phyloP scores from a whole-genome alignment of 257 asterid species.

The Paulownia fortunei region DNA sequence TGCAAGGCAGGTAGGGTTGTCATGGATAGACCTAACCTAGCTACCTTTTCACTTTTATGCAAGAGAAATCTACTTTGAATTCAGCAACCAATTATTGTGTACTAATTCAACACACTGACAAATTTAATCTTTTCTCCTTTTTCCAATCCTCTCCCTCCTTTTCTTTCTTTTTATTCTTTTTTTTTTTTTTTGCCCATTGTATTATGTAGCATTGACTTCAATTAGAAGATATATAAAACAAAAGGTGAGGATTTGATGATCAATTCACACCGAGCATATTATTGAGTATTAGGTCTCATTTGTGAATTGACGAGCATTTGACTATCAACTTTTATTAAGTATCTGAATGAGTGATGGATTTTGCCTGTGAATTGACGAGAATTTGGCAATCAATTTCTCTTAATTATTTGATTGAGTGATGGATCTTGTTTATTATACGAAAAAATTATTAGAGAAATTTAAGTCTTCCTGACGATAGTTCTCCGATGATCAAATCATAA shows the following conservation, averaged over 20 bases:
- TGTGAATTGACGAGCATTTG: no score
- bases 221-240: not conserved
- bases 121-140: conserved; percentile 3
- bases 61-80: conserved; percentile 44
- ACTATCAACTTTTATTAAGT: no score
- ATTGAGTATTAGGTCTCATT: no score
- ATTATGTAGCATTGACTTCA: conserved; percentile 27
- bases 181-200: not conserved
- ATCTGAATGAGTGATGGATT: no score
- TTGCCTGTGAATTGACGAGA: no score
- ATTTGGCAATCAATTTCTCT: no score
- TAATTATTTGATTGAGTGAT: no score
- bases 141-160: not conserved
- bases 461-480: no score
- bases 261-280: no score
- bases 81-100: conserved; percentile 36
- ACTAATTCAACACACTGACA: conserved; percentile 18
- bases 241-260: not conserved
- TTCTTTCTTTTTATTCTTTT: not conserved
- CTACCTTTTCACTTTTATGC: conserved; percentile 23
- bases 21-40: conserved; percentile 24
- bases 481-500: no score
- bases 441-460: no score
- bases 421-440: no score
- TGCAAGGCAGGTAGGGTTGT: conserved; percentile 35